A percentile compares a stretch with the other conserved stretches of the same genome.
Evolutionary conservation across 768 basidiomycete species (phyloP).

Genomic region (Sutorius australiensis): DNA sequence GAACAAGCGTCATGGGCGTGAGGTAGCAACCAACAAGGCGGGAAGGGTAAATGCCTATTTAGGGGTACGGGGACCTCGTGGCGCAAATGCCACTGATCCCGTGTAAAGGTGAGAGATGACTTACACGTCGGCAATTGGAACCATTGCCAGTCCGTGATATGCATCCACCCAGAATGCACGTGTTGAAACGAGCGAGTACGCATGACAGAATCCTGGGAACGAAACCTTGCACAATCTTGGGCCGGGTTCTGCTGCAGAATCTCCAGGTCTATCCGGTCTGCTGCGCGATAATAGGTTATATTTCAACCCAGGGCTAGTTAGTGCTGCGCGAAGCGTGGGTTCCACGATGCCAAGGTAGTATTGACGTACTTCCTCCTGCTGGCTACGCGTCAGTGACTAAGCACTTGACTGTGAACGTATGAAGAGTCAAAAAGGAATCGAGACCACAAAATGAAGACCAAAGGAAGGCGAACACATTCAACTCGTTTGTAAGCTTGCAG

Average conservation of each 20-base stretch:
- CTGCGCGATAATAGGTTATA: background rate
- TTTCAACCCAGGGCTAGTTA: constrained; percentile 4
- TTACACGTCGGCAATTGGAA: constrained; percentile 81
- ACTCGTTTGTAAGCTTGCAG: background rate
- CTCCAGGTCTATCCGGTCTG: background rate
- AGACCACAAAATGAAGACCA: constrained; percentile 8
- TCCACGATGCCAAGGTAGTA: constrained; percentile 29
- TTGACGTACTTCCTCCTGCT: constrained; percentile 34
- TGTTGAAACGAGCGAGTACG: constrained; percentile 67
- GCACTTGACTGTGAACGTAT: constrained; percentile 4
- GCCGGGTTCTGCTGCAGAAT: background rate
- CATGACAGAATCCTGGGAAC: constrained; percentile 30
- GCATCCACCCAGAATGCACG: constrained; percentile 81
- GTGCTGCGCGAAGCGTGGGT: constrained; percentile 27
- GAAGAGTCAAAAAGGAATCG: constrained; percentile 7
- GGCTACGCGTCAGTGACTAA: constrained; percentile 17
- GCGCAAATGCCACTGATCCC: constrained; percentile 9
- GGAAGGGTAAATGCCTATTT: constrained; percentile 5
- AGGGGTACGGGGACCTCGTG: constrained; percentile 16
- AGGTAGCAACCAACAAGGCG: constrained; percentile 12
- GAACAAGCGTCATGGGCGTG: constrained; percentile 12
- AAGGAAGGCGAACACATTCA: constrained; percentile 9
- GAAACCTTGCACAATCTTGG: constrained; percentile 16
- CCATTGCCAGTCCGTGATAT: constrained; percentile 78
- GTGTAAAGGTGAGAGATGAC: constrained; percentile 25